phyloP scores from a whole-genome alignment of 2,329 filamentous ascomycete species.

The Exophiala bonariae region DNA sequence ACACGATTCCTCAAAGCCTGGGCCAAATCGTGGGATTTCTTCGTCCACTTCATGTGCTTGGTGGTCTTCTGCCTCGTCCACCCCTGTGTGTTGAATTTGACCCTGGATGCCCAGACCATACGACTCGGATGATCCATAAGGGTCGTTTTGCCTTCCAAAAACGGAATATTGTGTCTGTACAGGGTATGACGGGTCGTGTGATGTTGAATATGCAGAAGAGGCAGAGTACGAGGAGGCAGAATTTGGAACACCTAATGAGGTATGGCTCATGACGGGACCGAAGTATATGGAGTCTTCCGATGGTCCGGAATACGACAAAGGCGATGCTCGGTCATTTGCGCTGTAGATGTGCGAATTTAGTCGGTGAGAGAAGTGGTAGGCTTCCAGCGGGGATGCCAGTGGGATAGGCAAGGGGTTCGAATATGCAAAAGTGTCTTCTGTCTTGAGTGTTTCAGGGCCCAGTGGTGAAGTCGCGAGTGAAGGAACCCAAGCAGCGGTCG shows the following conservation, averaged over 20 bases:
- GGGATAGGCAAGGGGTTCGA: not conserved
- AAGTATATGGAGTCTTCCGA: constrained; percentile 18
- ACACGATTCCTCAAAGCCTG: constrained; percentile 14
- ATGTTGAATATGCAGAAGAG: constrained; percentile 9
- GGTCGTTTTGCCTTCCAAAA: constrained; percentile 3
- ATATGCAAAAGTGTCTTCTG: constrained; percentile 8
- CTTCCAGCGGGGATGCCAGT: constrained; percentile 11
- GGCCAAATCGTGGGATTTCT: constrained; percentile 6
- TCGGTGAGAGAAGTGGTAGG: not conserved
- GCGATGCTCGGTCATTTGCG: constrained; percentile 8
- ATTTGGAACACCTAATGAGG: not conserved
- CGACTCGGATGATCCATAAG: constrained; percentile 1
- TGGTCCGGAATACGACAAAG: constrained; percentile 9
- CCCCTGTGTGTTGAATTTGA: constrained; percentile 4
- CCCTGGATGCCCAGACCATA: not conserved
- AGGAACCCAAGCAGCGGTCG: constrained; percentile 9
- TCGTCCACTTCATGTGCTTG: constrained; percentile 31
- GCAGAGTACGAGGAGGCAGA: constrained; percentile 4
- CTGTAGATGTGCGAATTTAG: constrained; percentile 4
- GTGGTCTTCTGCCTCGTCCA: not conserved
- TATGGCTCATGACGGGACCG: constrained; percentile 13
- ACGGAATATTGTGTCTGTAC: constrained; percentile 4
- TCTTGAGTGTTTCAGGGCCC: constrained; percentile 2
- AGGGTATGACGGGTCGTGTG: constrained; percentile 6
- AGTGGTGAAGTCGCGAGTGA: not conserved